Conservation (phyloP, 169 alveolate genomes). For the Eimeria sp. region DNA sequence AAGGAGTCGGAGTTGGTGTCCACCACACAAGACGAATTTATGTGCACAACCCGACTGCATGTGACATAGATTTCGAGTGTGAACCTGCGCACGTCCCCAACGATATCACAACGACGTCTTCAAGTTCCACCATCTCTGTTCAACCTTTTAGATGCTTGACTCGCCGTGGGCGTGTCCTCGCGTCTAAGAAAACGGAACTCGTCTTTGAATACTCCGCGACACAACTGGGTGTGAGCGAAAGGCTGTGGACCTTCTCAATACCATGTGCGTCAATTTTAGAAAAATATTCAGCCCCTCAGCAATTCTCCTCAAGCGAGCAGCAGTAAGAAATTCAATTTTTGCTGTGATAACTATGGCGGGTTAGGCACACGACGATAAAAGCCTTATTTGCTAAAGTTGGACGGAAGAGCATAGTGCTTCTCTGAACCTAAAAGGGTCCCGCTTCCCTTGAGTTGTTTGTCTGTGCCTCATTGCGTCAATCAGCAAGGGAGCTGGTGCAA, state of each 20-base stretch:
- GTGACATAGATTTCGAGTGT: slow-evolving; percentile 96
- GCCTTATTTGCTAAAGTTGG: background rate
- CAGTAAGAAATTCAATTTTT: background rate
- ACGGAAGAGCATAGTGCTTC: background rate
- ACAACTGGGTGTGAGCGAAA: slow-evolving; percentile 93
- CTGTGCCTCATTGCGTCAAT: background rate
- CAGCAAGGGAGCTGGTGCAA: slow-evolving; percentile 92
- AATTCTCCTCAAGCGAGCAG: background rate
- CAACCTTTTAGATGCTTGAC: slow-evolving; percentile 88
- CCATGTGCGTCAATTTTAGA: slow-evolving; percentile 81
- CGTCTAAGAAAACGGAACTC: slow-evolving; percentile 96
- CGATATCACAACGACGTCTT: background rate
- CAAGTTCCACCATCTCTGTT: background rate
- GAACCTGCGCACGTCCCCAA: slow-evolving; percentile 83
- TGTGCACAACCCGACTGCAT: slow-evolving; percentile 96
- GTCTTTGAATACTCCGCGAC: slow-evolving; percentile 95
- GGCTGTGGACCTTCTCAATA: slow-evolving; percentile 94
- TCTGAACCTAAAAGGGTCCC: background rate
- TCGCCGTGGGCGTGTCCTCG: slow-evolving; percentile 93
- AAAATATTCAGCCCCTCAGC: background rate
- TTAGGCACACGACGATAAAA: background rate
- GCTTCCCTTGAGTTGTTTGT: background rate
- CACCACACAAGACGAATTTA: slow-evolving; percentile 94
- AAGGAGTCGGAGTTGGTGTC: slow-evolving; percentile 95
- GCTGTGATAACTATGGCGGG: background rate